Conservation (phyloP, 106 monocot genomes). For the Amphibolis antarctica region DNA sequence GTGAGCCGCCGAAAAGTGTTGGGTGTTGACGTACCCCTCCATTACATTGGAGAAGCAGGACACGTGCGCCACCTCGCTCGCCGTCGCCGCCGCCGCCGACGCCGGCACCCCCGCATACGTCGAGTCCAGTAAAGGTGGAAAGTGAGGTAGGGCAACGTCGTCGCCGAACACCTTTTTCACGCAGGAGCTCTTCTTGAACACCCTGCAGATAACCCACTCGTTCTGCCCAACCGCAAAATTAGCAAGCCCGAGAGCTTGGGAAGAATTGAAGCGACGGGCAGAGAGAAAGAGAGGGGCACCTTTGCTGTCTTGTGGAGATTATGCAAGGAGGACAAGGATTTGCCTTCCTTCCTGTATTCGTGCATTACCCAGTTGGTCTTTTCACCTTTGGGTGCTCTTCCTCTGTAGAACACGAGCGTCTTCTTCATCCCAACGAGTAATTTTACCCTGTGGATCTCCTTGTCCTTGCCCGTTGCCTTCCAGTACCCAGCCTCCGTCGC, state of each 20-base stretch:
- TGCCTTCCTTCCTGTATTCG: constrained; percentile 25
- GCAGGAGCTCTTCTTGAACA: constrained; percentile 3
- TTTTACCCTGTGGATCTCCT: constrained; percentile 52
- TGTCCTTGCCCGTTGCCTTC: constrained; percentile 79
- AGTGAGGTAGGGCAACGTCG: background rate
- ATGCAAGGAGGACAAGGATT: background rate
- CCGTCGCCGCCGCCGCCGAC: background rate
- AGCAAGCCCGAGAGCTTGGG: too few relatives aligned
- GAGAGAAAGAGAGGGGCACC: too few relatives aligned
- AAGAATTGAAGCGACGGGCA: too few relatives aligned
- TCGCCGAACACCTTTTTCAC: background rate
- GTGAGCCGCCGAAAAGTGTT: background rate
- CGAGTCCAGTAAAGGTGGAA: background rate
- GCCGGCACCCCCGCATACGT: background rate
- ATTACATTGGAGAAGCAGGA: constrained; percentile 16
- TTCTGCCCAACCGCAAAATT: background rate
- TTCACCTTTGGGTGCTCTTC: constrained; percentile 77
- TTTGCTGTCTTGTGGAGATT: background rate
- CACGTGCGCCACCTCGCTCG: constrained; percentile 8
- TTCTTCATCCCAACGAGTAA: constrained; percentile 84
- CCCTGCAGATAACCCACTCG: constrained; percentile 13
- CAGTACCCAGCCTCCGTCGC: constrained; percentile 75
- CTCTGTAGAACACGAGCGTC: constrained; percentile 68
- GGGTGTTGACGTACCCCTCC: constrained; percentile 4
- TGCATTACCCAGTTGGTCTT: constrained; percentile 94